phyloP scores from a whole-genome alignment of 2,329 filamentous ascomycete species.

The Claviceps paspali region DNA sequence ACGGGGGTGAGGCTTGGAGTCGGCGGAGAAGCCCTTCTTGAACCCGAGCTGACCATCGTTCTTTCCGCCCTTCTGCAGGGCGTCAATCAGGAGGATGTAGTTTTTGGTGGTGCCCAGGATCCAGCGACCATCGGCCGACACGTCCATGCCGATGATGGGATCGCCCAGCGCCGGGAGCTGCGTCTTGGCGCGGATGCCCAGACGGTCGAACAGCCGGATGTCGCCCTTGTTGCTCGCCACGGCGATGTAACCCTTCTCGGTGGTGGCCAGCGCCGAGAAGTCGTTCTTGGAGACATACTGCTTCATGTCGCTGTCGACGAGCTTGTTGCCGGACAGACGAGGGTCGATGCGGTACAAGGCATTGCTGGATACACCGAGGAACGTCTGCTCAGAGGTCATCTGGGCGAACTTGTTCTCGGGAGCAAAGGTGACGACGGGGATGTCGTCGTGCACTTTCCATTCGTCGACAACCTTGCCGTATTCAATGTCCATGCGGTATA shows the following conservation, averaged over 20 bases:
- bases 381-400: constrained; percentile 90
- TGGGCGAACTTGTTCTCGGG: constrained; percentile 97
- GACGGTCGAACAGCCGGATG: constrained; percentile 86
- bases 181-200: constrained; percentile 95
- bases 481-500: constrained; percentile 96
- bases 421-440: constrained; percentile 79
- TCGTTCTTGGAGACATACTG: constrained; percentile 96
- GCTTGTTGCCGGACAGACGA: constrained; percentile 75
- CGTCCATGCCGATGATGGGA: constrained; percentile 85
- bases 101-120: constrained; percentile 86
- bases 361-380: constrained; percentile 84
- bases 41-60: constrained; percentile 98
- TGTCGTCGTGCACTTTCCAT: constrained; percentile 96
- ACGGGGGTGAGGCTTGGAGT: constrained; percentile 83
- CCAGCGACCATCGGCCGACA: constrained; percentile 92
- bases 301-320: constrained; percentile 85
- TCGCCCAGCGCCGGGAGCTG: constrained; percentile 92
- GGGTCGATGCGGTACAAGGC: constrained; percentile 90
- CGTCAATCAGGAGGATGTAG: constrained; percentile 86
- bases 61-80: constrained; percentile 81
- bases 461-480: constrained; percentile 97
- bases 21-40: constrained; percentile 81
- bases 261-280: constrained; percentile 87
- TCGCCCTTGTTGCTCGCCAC: constrained; percentile 97
- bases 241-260: constrained; percentile 90